These are phyloP conservation scores for Phycomyces blakesleeanus DNA, from an alignment of 192 early-diverging fungal species.

Conservation along the genomic window DNA sequence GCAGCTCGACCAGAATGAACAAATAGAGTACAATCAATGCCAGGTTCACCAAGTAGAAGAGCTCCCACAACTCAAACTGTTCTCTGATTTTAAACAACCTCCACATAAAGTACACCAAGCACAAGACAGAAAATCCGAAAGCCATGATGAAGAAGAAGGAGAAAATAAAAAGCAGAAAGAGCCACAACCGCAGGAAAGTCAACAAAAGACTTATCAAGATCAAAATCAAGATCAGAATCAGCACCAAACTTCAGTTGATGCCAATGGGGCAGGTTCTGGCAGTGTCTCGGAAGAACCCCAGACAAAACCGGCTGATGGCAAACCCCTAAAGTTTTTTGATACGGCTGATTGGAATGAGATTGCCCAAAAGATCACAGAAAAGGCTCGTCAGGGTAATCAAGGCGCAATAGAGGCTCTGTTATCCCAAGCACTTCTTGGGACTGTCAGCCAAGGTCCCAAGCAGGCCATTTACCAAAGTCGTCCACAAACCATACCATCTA, in stretches of 20 bases:
- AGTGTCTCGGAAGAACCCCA: neutral
- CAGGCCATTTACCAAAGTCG: neutral
- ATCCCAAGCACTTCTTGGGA: slow-evolving; percentile 16
- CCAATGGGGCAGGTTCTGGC: neutral
- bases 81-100: too few relatives aligned
- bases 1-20: too few relatives aligned
- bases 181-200: too few relatives aligned
- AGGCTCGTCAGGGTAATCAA: slow-evolving; percentile 19
- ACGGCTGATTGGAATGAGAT: slow-evolving; percentile 27
- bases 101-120: too few relatives aligned
- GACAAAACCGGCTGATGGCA: neutral
- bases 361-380: slow-evolving; percentile 30
- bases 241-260: neutral
- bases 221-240: neutral
- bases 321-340: slow-evolving; percentile 18
- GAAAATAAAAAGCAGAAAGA: too few relatives aligned
- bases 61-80: too few relatives aligned
- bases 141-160: too few relatives aligned
- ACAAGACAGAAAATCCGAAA: too few relatives aligned
- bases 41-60: too few relatives aligned
- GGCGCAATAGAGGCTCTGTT: slow-evolving; percentile 19
- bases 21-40: too few relatives aligned
- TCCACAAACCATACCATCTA: neutral
- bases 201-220: too few relatives aligned
- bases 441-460: neutral